Percentiles rank a stretch among this genome's conserved stretches.
Conservation (phyloP, 352 stramenopile genomes). For the Pythium sukuiense region DNA sequence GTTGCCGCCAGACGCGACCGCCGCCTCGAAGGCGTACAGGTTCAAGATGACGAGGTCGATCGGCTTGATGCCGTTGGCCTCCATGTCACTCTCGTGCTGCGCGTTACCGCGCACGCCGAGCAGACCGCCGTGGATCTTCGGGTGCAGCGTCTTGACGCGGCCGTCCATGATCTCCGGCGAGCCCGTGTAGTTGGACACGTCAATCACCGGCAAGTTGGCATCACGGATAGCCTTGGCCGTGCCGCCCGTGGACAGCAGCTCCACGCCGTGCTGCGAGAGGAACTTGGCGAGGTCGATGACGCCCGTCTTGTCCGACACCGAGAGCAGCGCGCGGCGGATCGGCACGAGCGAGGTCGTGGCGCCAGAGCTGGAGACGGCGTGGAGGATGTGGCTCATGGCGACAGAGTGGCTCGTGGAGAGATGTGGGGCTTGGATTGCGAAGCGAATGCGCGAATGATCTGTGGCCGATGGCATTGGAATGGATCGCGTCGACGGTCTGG, state of each 20-base stretch:
- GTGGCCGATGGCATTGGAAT: constrained; percentile 9
- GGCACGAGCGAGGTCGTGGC: constrained; percentile 81
- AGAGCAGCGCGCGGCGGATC: constrained; percentile 96
- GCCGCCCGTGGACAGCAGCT: constrained; percentile 98
- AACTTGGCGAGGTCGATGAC: constrained; percentile 97
- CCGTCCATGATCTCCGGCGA: constrained; percentile 99
- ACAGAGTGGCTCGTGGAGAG: background rate
- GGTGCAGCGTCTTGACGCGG: constrained; percentile 99
- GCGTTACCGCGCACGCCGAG: constrained; percentile 97
- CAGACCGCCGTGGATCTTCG: constrained; percentile 98
- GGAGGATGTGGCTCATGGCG: constrained; percentile 80
- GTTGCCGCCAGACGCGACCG: constrained; percentile 88
- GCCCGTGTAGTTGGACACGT: constrained; percentile 98
- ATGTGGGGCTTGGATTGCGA: constrained; percentile 11
- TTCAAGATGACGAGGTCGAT: constrained; percentile 99
- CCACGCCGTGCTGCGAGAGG: constrained; percentile 91
- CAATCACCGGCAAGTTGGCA: constrained; percentile 92
- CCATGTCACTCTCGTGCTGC: constrained; percentile 97
- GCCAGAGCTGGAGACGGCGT: constrained; percentile 64
- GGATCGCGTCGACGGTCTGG: constrained; percentile 13
- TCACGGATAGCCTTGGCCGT: constrained; percentile 97
- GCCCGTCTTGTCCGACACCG: constrained; percentile 99
- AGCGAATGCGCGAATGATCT: constrained; percentile 14
- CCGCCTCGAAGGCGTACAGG: constrained; percentile 99
- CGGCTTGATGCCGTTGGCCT: constrained; percentile 92